phyloP scores from a whole-genome alignment of 805 yeast genomes.

The Alloascoidea africana region DNA sequence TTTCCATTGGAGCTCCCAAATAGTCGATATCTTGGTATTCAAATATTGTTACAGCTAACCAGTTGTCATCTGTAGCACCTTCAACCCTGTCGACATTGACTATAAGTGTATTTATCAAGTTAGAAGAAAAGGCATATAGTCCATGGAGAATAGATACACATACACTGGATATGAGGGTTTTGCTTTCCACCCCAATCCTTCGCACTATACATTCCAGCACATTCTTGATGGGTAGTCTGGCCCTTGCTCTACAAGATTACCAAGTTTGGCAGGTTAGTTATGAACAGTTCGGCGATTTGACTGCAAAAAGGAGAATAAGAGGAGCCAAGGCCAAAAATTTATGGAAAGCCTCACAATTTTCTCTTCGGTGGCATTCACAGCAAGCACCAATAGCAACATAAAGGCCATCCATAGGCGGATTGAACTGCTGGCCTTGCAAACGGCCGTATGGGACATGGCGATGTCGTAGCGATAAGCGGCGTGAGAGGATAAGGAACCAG shows the following conservation, averaged over 20 bases:
- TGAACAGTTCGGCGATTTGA: too few relatives aligned
- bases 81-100: conserved; percentile 16
- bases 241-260: conserved; percentile 36
- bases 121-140: conserved; percentile 13
- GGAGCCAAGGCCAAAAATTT: too few relatives aligned
- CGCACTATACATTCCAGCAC: conserved; percentile 83
- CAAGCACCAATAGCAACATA: too few relatives aligned
- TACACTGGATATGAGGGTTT: conserved; percentile 45
- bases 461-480: too few relatives aligned
- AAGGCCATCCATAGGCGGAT: too few relatives aligned
- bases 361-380: too few relatives aligned
- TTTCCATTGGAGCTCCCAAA: conserved; percentile 38
- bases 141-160: conserved; percentile 20
- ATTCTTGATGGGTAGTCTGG: conserved; percentile 42
- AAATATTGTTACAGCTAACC: conserved; percentile 58
- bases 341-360: too few relatives aligned
- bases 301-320: too few relatives aligned
- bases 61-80: conserved; percentile 23
- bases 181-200: conserved; percentile 75
- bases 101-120: conserved; percentile 10
- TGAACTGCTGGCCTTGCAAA: too few relatives aligned
- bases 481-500: too few relatives aligned
- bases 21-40: conserved; percentile 66
- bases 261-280: too few relatives aligned
- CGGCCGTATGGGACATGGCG: too few relatives aligned